Conservation (phyloP, 179 eudicot species). For the Kewa caespitosa region DNA sequence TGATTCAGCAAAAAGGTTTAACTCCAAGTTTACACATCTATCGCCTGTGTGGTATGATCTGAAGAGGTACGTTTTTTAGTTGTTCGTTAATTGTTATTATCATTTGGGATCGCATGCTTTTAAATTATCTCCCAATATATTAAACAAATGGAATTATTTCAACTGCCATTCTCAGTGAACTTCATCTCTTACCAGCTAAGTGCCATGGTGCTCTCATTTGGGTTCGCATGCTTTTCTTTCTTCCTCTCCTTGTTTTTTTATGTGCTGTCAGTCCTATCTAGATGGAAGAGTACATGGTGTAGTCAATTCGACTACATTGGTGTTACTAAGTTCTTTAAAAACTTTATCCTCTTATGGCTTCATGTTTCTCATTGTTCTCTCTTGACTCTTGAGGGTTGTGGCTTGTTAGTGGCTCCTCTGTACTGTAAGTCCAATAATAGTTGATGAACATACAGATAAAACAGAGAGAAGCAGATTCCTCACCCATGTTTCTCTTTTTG, state of each 20-base stretch:
- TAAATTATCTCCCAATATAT: background rate
- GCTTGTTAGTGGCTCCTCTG: background rate
- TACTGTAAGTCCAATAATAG: no score
- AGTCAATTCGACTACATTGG: background rate
- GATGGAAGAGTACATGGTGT: background rate
- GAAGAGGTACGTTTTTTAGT: slow-evolving; percentile 53
- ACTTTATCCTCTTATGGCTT: background rate
- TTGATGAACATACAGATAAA: no score
- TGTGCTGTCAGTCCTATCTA: background rate
- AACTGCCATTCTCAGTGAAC: background rate
- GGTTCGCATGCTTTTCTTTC: background rate
- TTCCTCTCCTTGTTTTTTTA: background rate
- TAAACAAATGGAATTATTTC: background rate
- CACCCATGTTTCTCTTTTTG: no score
- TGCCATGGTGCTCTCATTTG: background rate
- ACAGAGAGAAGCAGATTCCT: no score
- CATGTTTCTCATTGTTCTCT: no score
- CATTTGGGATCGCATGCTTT: background rate
- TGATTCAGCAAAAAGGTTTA: slow-evolving; percentile 74
- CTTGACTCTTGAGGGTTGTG: background rate
- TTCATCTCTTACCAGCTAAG: background rate
- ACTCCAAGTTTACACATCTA: slow-evolving; percentile 75
- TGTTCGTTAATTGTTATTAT: background rate
- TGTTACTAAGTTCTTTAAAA: background rate
- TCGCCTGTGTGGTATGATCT: slow-evolving; percentile 98